These are phyloP conservation scores for Pseudopithomyces chartarum DNA, from an alignment of 2,329 filamentous ascomycete species.

Conservation along the genomic window DNA sequence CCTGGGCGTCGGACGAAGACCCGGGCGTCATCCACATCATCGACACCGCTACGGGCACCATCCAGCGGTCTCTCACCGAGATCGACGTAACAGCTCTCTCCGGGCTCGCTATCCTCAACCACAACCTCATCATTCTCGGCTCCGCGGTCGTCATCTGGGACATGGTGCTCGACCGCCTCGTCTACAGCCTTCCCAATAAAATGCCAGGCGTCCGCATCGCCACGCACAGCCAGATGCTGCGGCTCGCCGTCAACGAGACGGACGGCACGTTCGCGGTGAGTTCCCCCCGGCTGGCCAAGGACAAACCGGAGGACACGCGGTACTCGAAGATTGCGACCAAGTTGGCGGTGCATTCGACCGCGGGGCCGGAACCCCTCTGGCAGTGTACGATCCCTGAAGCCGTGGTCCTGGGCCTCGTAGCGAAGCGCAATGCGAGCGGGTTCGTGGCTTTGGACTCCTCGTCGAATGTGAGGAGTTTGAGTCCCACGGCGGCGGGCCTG, in stretches of 20 bases:
- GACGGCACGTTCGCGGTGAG: constrained; percentile 51
- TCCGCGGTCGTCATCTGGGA: constrained; percentile 80
- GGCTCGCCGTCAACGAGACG: constrained; percentile 72
- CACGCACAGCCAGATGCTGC: constrained; percentile 51
- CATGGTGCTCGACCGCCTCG: constrained; percentile 76
- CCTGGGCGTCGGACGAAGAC: constrained; percentile 46
- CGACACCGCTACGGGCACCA: constrained; percentile 69
- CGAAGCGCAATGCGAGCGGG: constrained; percentile 67
- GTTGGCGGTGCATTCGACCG: constrained; percentile 70
- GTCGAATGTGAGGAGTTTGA: constrained; percentile 67
- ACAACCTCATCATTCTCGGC: constrained; percentile 76
- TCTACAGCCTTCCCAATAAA: constrained; percentile 66
- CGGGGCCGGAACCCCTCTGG: constrained; percentile 63
- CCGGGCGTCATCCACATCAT: constrained; percentile 74
- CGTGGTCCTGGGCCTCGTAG: constrained; percentile 67
- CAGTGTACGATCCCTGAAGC: constrained; percentile 59
- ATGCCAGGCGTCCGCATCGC: constrained; percentile 35
- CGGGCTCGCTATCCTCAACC: constrained; percentile 72
- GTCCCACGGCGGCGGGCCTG: constrained; percentile 32
- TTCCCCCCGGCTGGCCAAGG: constrained; percentile 42
- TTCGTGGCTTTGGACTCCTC: constrained; percentile 78
- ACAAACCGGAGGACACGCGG: constrained; percentile 18
- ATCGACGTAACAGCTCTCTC: constrained; percentile 69
- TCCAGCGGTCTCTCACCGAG: constrained; percentile 70
- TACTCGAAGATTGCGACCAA: constrained; percentile 49